phyloP scores from a whole-genome alignment of 352 stramenopile genomes.

The Globisporangium solare region DNA sequence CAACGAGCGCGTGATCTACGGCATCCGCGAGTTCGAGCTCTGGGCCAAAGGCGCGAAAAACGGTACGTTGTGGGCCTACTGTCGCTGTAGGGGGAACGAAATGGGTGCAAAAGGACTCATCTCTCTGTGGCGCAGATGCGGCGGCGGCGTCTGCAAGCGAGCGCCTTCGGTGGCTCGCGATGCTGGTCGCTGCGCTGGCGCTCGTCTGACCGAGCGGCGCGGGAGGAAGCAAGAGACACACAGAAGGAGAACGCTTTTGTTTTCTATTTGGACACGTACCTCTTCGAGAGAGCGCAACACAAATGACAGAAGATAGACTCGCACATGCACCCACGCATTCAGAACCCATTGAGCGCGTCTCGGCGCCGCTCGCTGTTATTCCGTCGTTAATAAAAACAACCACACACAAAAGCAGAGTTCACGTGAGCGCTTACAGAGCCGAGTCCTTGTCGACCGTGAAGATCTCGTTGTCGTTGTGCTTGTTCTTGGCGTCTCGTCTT shows the following conservation, averaged over 20 bases:
- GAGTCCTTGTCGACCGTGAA: conserved; percentile 81
- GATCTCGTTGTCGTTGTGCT: conserved; percentile 54
- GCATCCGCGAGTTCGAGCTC: conserved; percentile 74
- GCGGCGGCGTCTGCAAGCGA: no score
- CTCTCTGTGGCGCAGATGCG: neutral
- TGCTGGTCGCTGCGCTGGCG: neutral
- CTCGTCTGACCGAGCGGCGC: neutral
- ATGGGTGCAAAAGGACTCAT: no score
- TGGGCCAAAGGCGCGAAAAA: conserved; percentile 57
- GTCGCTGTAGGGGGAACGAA: no score
- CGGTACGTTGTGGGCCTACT: conserved; percentile 12
- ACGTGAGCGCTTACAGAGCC: conserved; percentile 50
- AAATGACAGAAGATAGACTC: conserved; percentile 14
- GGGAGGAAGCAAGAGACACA: conserved; percentile 2
- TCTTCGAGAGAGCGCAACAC: conserved; percentile 24
- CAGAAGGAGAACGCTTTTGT: conserved; percentile 18
- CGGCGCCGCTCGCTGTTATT: conserved; percentile 25
- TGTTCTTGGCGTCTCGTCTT: conserved; percentile 47
- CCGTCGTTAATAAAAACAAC: conserved; percentile 17
- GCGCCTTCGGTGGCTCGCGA: neutral
- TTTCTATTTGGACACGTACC: conserved; percentile 34
- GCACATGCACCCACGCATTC: conserved; percentile 6
- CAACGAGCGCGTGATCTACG: conserved; percentile 67
- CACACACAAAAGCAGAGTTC: conserved; percentile 13
- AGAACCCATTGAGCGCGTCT: conserved; percentile 8